Evolutionary conservation across 176 grass and related monocot species (phyloP).

Genomic region (Guadua angustifolia): DNA sequence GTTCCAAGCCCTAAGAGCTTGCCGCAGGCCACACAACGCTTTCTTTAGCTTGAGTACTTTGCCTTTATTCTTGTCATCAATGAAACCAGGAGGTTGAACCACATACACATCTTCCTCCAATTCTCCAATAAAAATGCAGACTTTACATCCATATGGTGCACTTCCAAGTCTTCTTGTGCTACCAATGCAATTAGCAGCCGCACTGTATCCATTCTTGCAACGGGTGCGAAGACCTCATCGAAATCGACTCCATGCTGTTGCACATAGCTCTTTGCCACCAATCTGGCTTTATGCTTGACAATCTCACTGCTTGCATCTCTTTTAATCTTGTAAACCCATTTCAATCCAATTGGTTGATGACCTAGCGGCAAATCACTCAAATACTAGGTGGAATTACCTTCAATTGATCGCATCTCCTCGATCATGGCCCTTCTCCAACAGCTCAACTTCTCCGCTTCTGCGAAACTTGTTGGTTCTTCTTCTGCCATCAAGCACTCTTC

Average conservation of each 20-base stretch:
- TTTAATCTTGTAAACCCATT: not conserved
- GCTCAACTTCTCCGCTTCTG: accelerated
- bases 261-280: not conserved
- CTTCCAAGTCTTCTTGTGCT: too few species aligned
- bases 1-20: not conserved
- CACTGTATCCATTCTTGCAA: not conserved
- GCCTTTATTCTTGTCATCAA: accelerated
- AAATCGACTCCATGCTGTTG: not conserved
- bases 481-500: accelerated
- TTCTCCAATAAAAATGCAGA: too few species aligned
- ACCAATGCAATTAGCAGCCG: too few species aligned
- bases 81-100: not conserved
- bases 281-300: not conserved
- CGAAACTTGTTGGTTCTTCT: not conserved
- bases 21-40: not conserved
- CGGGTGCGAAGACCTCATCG: not conserved
- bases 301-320: not conserved
- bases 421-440: not conserved
- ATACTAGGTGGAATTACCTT: not conserved
- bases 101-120: too few species aligned
- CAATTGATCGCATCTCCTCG: not conserved
- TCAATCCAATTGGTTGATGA: not conserved
- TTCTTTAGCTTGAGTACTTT: not conserved
- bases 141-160: too few species aligned
- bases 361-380: not conserved